A percentile compares a stretch with the other conserved stretches of the same genome.
These are phyloP conservation scores for Trichomonascaceae sp. DNA, from an alignment of 1,139 yeast species.

Conservation along the genomic window DNA sequence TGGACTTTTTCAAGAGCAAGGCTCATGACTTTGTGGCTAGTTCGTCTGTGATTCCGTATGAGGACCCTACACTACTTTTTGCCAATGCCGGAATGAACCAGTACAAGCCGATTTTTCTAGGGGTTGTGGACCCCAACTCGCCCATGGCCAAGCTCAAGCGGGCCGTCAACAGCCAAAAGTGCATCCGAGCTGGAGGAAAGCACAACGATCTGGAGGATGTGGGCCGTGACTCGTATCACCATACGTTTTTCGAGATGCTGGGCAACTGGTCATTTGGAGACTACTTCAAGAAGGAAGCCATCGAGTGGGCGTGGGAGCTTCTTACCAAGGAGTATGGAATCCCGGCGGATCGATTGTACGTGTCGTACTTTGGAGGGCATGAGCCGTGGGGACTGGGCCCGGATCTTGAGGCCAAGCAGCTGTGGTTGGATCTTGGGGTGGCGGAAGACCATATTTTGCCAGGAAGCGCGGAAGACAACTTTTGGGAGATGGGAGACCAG, in stretches of 20 bases:
- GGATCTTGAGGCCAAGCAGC: conserved; percentile 81
- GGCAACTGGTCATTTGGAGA: conserved; percentile 99
- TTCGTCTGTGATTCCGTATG: conserved; percentile 92
- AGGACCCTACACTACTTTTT: conserved; percentile 89
- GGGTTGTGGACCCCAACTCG: conserved; percentile 91
- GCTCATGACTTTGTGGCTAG: conserved; percentile 78
- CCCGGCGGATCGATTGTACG: conserved; percentile 69
- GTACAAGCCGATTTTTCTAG: conserved; percentile 90
- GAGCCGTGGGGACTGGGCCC: conserved; percentile 72
- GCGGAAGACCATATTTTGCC: conserved; percentile 86
- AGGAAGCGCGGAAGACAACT: conserved; percentile 81
- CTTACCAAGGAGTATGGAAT: conserved; percentile 75
- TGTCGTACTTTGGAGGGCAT: conserved; percentile 94
- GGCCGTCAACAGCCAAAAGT: conserved; percentile 92
- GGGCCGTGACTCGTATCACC: conserved; percentile 95
- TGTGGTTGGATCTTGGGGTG: conserved; percentile 83
- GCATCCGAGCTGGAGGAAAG: conserved; percentile 99
- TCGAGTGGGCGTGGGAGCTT: conserved; percentile 79
- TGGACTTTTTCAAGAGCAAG: conserved; percentile 58
- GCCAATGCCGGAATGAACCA: conserved; percentile 99
- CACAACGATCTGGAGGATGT: conserved; percentile 98
- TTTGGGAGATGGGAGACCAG: conserved; percentile 99
- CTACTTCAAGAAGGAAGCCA: conserved; percentile 90
- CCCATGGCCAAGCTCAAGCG: conserved; percentile 74
- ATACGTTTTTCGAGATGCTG: conserved; percentile 96